phyloP scores from a whole-genome alignment of 257 asterid species.

The Coffea canephora region DNA sequence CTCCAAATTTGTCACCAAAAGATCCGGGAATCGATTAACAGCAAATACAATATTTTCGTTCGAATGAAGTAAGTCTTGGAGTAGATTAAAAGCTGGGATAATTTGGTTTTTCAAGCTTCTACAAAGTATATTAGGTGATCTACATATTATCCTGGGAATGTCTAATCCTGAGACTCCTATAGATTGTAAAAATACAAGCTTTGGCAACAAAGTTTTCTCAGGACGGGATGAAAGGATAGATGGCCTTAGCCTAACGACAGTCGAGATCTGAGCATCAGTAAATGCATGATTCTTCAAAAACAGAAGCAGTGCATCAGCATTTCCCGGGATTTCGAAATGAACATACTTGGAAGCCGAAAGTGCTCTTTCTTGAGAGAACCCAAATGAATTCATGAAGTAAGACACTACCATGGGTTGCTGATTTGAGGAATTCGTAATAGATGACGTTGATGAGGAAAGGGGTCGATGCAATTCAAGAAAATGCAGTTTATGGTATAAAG shows the following conservation, averaged over 20 bases:
- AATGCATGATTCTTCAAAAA: constrained; percentile 20
- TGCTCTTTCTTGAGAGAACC: constrained; percentile 30
- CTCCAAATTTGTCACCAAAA: constrained; percentile 5
- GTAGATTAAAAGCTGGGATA: constrained; percentile 17
- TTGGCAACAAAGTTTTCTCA: constrained; percentile 26
- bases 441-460: not conserved
- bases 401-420: constrained; percentile 5
- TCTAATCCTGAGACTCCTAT: constrained; percentile 10
- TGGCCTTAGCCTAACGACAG: not conserved
- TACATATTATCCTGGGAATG: not conserved
- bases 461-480: not conserved
- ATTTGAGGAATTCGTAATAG: not conserved
- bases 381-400: constrained; percentile 23
- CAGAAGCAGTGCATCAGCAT: constrained; percentile 15
- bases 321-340: constrained; percentile 9
- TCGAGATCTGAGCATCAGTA: constrained; percentile 11
- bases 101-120: constrained; percentile 25
- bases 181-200: constrained; percentile 23
- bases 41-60: not conserved
- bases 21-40: not conserved
- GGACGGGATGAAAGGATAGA: constrained; percentile 7
- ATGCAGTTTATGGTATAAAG: not conserved
- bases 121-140: constrained; percentile 12
- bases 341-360: constrained; percentile 22
- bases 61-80: constrained; percentile 10